Percentiles rank a stretch among this genome's conserved stretches.
Evolutionary conservation across 2,329 filamentous ascomycete species (phyloP).

Genomic region (Boeremia lycopersici): DNA sequence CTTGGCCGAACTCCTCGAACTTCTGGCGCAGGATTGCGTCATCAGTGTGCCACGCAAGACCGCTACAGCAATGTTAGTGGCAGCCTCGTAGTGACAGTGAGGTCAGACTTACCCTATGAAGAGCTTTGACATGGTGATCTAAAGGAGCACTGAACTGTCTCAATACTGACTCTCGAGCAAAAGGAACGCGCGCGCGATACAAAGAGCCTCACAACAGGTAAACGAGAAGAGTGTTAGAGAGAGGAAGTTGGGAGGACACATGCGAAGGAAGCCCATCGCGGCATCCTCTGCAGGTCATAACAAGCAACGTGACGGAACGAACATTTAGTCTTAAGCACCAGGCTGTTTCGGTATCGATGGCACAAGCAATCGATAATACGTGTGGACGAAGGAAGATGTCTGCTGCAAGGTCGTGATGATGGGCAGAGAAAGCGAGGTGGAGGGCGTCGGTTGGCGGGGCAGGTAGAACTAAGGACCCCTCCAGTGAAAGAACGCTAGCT

Average conservation of each 20-base stretch:
- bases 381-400: conserved; percentile 20
- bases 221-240: conserved; percentile 24
- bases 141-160: conserved; percentile 47
- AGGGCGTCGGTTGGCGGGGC: conserved; percentile 37
- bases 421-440: conserved; percentile 34
- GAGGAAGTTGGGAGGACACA: conserved; percentile 26
- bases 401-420: conserved; percentile 26
- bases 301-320: conserved; percentile 48
- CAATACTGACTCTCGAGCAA: conserved; percentile 46
- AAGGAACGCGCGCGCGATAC: conserved; percentile 35
- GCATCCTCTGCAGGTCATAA: conserved; percentile 35
- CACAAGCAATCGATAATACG: conserved; percentile 29
- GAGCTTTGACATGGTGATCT: conserved; percentile 79
- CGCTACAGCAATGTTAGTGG: conserved; percentile 60
- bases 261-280: conserved; percentile 38
- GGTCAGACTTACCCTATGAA: conserved; percentile 79
- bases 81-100: background rate
- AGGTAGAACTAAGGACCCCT: conserved; percentile 38
- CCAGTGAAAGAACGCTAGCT: conserved; percentile 42
- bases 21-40: conserved; percentile 84
- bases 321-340: conserved; percentile 46
- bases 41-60: conserved; percentile 98
- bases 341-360: conserved; percentile 32
- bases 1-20: conserved; percentile 87
- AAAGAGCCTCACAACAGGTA: conserved; percentile 31